Conservation (phyloP, 345 rosid species). For the Rhizophora apiculata region DNA sequence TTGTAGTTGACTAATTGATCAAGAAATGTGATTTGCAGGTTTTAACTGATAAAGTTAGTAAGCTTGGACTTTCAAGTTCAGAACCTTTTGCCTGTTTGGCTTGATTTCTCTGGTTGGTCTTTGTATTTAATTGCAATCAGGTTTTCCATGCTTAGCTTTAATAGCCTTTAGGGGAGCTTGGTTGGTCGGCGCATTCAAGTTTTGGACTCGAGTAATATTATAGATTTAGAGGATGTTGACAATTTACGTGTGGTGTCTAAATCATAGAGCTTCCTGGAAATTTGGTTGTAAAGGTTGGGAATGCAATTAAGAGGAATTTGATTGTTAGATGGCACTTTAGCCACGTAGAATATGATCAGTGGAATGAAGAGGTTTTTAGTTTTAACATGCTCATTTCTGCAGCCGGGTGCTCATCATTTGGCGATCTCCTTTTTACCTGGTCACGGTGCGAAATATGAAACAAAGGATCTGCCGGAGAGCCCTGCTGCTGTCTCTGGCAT, state of each 20-base stretch:
- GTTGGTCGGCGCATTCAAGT: neutral
- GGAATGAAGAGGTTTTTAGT: neutral
- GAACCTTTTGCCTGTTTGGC: neutral
- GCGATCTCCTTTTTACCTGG: slow-evolving; percentile 33
- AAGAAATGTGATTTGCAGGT: too few species aligned
- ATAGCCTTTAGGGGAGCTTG: neutral
- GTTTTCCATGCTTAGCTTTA: neutral
- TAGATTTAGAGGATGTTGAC: too few species aligned
- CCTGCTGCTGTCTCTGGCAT: slow-evolving; percentile 38
- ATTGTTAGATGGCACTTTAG: neutral
- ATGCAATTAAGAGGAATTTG: too few species aligned
- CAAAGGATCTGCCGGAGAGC: slow-evolving; percentile 42
- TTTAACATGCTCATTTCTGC: slow-evolving; percentile 18
- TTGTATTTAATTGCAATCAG: slow-evolving; percentile 5
- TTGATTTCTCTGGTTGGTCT: neutral
- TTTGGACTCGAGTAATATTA: too few species aligned
- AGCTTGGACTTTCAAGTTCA: neutral
- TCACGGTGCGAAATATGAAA: slow-evolving; percentile 29
- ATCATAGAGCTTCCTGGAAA: too few species aligned
- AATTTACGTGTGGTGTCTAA: too few species aligned
- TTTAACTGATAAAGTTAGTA: neutral
- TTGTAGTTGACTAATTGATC: neutral
- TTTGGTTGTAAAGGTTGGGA: too few species aligned
- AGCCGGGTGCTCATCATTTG: slow-evolving; percentile 38
- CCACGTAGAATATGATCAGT: neutral